Percentiles rank a stretch among this genome's conserved stretches.
Conservation (phyloP, 768 basidiomycete genomes). For the Psilocybe subaeruginosa region DNA sequence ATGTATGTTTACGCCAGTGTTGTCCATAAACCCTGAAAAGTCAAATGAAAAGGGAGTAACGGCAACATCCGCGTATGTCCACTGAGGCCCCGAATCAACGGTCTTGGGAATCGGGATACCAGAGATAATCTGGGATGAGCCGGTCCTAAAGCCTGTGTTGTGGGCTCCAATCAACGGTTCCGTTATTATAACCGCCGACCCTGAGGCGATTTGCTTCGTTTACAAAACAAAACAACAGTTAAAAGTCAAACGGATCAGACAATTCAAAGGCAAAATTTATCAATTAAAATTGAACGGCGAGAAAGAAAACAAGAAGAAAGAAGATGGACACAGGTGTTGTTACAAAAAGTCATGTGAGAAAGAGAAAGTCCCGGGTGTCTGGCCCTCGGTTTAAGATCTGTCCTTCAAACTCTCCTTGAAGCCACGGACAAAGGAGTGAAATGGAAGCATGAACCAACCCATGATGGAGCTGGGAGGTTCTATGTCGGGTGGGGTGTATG, state of each 20-base stretch:
- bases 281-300: slow-evolving; percentile 9
- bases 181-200: slow-evolving; percentile 2
- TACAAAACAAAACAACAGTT: neutral
- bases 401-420: slow-evolving; percentile 63
- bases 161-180: neutral
- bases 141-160: slow-evolving; percentile 2
- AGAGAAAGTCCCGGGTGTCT: slow-evolving; percentile 5
- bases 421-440: slow-evolving; percentile 67
- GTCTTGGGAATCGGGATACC: neutral
- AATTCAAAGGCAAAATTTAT: slow-evolving; percentile 6
- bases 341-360: slow-evolving; percentile 15
- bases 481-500: slow-evolving; percentile 42
- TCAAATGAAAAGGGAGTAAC: slow-evolving; percentile 15
- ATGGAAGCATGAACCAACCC: slow-evolving; percentile 65
- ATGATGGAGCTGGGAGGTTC: slow-evolving; percentile 47
- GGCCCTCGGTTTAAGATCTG: slow-evolving; percentile 18
- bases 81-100: slow-evolving; percentile 5
- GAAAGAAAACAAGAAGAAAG: slow-evolving; percentile 6
- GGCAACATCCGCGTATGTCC: slow-evolving; percentile 14
- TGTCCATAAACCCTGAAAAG: slow-evolving; percentile 13
- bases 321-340: slow-evolving; percentile 12
- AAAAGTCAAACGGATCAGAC: neutral
- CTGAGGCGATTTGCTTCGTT: slow-evolving; percentile 8
- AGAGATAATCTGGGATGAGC: neutral
- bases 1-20: slow-evolving; percentile 1